Evolutionary conservation across 768 basidiomycete species (phyloP), one percentile per base, ranked within the genome.

Genomic region (Phylloporus scabripes): DNA sequence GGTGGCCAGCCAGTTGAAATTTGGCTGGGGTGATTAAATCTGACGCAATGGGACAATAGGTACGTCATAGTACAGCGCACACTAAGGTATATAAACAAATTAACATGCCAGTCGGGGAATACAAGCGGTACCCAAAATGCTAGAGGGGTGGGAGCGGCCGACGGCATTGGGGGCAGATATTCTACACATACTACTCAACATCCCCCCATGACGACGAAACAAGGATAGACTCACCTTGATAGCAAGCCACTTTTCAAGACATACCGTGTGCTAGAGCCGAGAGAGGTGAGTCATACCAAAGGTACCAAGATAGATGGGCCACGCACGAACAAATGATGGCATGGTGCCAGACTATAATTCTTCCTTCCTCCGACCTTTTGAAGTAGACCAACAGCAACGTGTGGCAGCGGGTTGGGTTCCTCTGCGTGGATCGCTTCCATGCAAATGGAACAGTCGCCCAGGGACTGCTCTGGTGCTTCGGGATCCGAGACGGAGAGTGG

Each of bases 131-230:
- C 5, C 5, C 6, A 9, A 11, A 42, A 28, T 34, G 5, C 18
- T 70, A 93, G 37, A 93, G 70, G 1, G 90, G 88, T 9, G 92
- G 91, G 41, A 94, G 64, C 15, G 85, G 83, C 51, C 91, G 72
- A 52, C 91, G 84, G 68, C 92, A 92, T 52, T 92, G 83, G n/a
- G 92, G 91, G 61, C 92, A 94, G 34, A 93, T 92, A 54, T 89
- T 92, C 87, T 91, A 51, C 2, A 50, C 21, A 21, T 28, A 18
- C 6, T 28, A 31, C 11, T 43, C 3, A 40, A 15, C 24, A 38
- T n/a, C 21, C 15, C 12, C 8, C 20, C 32, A 42, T 32, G 8
- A 42, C n/a, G 29, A 28, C 34, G 9, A 46, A 14, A 14, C 11
- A 32, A 17, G 10, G 18, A 15, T 40, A 51, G 46, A 24, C 49